Evolutionary conservation across 306 rosid genomes (phyloP).

Genomic region (Trichosanthes truncata): DNA sequence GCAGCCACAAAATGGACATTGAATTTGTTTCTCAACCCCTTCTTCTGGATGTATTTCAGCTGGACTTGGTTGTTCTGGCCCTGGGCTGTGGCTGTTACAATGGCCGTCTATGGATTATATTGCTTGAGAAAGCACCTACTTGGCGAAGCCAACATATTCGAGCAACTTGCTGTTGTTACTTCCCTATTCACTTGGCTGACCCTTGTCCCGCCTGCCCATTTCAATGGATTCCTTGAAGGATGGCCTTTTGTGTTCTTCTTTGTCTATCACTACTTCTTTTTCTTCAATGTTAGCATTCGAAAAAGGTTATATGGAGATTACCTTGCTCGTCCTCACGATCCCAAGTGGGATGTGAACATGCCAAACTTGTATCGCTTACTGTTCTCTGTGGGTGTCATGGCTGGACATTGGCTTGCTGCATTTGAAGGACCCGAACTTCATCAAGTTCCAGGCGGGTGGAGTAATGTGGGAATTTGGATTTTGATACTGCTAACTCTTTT

Average conservation of each 20-base stretch:
- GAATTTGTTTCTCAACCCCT: constrained; percentile 56
- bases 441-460: constrained; percentile 59
- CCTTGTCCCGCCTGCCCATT: constrained; percentile 74
- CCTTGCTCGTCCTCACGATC: constrained; percentile 63
- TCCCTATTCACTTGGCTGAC: constrained; percentile 90
- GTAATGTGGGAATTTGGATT: constrained; percentile 56
- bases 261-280: constrained; percentile 83
- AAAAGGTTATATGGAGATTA: constrained; percentile 82
- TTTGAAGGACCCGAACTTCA: constrained; percentile 94
- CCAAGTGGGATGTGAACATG: constrained; percentile 69
- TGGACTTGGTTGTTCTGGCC: constrained; percentile 99
- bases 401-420: constrained; percentile 87
- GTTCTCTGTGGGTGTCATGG: constrained; percentile 58
- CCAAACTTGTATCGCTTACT: constrained; percentile 51
- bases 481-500: constrained; percentile 48
- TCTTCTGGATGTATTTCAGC: constrained; percentile 96
- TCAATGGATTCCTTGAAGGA: constrained; percentile 92
- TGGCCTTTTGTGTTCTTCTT: constrained; percentile 90
- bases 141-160: constrained; percentile 61
- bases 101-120: constrained; percentile 56
- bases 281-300: constrained; percentile 78
- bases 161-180: constrained; percentile 73
- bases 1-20: constrained; percentile 62
- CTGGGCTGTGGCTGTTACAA: constrained; percentile 40
- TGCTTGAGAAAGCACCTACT: constrained; percentile 50